Percentiles rank a stretch among this genome's conserved stretches.
Evolutionary conservation across 306 rosid genomes (phyloP).

Genomic region (Lagenaria siceraria): DNA sequence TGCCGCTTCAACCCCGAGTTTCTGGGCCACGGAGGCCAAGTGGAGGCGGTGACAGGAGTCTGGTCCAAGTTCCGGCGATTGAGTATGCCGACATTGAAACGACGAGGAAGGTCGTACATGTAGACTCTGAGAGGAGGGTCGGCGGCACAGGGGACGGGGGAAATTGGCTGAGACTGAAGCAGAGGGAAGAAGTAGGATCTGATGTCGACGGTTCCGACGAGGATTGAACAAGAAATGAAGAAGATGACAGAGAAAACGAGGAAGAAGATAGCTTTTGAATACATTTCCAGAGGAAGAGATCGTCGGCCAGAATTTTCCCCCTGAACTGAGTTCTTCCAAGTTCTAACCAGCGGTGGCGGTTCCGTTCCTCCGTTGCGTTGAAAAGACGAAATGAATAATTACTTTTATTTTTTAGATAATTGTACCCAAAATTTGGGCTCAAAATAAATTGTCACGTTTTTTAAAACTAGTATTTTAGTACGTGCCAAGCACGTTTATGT

Average conservation of each 20-base stretch:
- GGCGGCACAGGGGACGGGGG: slow-evolving; percentile 23
- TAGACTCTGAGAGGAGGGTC: slow-evolving; percentile 45
- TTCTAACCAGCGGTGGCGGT: background rate
- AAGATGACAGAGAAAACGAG: slow-evolving; percentile 36
- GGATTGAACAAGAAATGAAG: slow-evolving; percentile 47
- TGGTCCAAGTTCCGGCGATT: slow-evolving; percentile 33
- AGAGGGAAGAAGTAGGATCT: slow-evolving; percentile 62
- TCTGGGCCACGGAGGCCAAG: slow-evolving; percentile 71
- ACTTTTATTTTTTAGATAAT: no score
- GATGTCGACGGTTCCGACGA: slow-evolving; percentile 44
- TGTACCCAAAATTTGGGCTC: no score
- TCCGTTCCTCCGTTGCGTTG: background rate
- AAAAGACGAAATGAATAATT: background rate
- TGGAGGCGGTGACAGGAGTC: slow-evolving; percentile 37
- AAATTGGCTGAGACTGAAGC: slow-evolving; percentile 14
- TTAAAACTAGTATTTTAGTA: no score
- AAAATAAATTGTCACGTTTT: no score
- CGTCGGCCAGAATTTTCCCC: background rate
- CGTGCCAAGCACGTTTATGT: no score
- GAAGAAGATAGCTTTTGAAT: slow-evolving; percentile 32
- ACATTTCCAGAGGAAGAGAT: slow-evolving; percentile 22
- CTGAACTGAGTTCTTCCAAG: background rate
- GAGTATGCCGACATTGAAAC: slow-evolving; percentile 76
- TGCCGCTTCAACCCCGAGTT: slow-evolving; percentile 75
- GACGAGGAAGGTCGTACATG: slow-evolving; percentile 95